Evolutionary conservation across 2,329 filamentous ascomycete species (phyloP).

Genomic region (Periconia sp.): DNA sequence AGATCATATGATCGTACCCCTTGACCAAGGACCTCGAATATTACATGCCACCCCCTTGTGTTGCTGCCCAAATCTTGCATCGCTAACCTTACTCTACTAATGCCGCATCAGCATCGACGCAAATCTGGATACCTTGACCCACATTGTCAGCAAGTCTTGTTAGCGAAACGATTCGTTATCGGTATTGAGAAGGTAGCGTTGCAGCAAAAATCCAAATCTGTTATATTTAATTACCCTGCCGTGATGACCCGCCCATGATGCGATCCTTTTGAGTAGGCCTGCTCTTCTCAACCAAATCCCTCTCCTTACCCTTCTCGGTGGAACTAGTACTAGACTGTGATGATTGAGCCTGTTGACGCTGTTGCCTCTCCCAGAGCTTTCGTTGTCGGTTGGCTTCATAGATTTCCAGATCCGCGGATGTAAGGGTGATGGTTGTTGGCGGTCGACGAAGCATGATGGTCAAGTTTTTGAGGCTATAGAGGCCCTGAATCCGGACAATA

Average conservation of each 20-base stretch:
- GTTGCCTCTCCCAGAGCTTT: slow-evolving; percentile 36
- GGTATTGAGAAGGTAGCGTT: too few relatives aligned
- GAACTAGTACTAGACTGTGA: slow-evolving; percentile 25
- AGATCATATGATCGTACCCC: too few relatives aligned
- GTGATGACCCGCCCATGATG: slow-evolving; percentile 32
- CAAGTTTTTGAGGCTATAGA: too few relatives aligned
- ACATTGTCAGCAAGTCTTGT: too few relatives aligned
- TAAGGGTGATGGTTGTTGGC: slow-evolving; percentile 71
- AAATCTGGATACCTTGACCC: not conserved
- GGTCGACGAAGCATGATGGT: slow-evolving; percentile 68
- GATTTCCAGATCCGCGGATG: slow-evolving; percentile 71
- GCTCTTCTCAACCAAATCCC: slow-evolving; percentile 1
- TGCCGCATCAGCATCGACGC: too few relatives aligned
- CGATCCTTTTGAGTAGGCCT: slow-evolving; percentile 35
- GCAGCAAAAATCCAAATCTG: not conserved
- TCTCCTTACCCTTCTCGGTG: slow-evolving; percentile 17
- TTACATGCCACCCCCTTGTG: too few relatives aligned
- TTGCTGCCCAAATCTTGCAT: too few relatives aligned
- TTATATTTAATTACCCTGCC: slow-evolving; percentile 14
- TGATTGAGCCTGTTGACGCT: slow-evolving; percentile 21
- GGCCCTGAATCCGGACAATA: not conserved
- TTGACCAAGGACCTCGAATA: too few relatives aligned
- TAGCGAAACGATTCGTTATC: too few relatives aligned
- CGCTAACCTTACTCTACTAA: too few relatives aligned
- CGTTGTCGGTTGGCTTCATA: slow-evolving; percentile 68